These are phyloP conservation scores for Hebeloma cylindrosporum DNA, from an alignment of 768 basidiomycete species.

Conservation along the genomic window DNA sequence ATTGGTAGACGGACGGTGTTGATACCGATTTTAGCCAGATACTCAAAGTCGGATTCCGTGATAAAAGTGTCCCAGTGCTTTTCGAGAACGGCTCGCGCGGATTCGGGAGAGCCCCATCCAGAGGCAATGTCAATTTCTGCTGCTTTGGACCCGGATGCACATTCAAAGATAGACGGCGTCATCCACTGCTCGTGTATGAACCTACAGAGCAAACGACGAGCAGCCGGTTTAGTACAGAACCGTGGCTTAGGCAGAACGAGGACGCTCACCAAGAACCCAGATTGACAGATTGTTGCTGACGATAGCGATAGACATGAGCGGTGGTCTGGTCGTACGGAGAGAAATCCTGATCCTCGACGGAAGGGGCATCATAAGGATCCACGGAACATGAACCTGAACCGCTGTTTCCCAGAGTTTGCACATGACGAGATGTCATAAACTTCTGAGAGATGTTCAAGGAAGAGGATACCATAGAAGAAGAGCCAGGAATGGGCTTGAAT, in stretches of 20 bases:
- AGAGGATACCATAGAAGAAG: neutral
- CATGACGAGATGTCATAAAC: too few species aligned
- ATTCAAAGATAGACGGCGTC: conserved; percentile 62
- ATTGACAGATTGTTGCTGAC: conserved; percentile 65
- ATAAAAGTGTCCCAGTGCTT: conserved; percentile 80
- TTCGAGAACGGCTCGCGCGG: conserved; percentile 56
- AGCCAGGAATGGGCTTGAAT: conserved; percentile 20
- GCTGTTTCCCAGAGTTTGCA: too few species aligned
- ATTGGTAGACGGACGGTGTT: conserved; percentile 66
- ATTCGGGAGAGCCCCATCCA: conserved; percentile 50
- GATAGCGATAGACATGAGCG: conserved; percentile 56
- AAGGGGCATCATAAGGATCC: conserved; percentile 31
- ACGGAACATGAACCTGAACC: conserved; percentile 23
- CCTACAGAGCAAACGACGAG: conserved; percentile 34
- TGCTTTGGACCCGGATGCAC: conserved; percentile 48
- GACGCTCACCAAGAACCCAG: conserved; percentile 56
- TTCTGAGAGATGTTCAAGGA: too few species aligned
- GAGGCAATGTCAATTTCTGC: conserved; percentile 69
- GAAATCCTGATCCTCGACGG: conserved; percentile 36
- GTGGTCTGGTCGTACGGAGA: conserved; percentile 47
- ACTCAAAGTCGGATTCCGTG: conserved; percentile 59
- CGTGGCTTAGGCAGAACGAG: neutral
- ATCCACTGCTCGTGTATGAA: conserved; percentile 79
- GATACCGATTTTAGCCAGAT: conserved; percentile 65
- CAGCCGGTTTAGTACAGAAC: neutral